Base-by-base conservation (phyloP, 2,329 filamentous ascomycete species). In the Fonsecaea pedrosoi region DNA sequence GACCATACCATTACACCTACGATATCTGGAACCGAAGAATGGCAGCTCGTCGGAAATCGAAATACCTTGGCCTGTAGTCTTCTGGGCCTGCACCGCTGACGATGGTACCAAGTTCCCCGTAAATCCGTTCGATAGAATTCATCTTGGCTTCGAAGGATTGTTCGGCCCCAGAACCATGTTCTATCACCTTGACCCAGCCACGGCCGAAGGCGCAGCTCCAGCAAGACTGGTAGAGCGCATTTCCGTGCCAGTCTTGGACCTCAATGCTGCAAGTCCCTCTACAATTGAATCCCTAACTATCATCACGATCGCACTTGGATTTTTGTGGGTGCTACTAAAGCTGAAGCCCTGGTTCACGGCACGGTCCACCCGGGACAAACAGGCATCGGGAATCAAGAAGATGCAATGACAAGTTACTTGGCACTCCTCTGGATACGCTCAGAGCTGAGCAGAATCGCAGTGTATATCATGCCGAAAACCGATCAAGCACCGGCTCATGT, bases 81-180 rank as follows among this genome's bases (percentile, higher is more conserved):
- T 97, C 81, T 97, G 94, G 94, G 92, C 93, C 0, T 98, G 94
- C 75, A 83, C 86, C 7, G 86, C 89, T 0, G 77, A 81, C 42
- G 78, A 80, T 38, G 72, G 69, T 12, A 84, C 84, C 0, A 90
- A 91, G 73, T 91, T 94, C 78, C 78, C 85, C 0, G 85, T 84
- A 4, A 97, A 91, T 74, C 94, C 94, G 0, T 98, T 98, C 77
- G 94, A 97, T 77, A 84, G 92, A 5, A 81, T 84, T n/a, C 87
- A 92, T 74, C 74, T 97, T n/a, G 94, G 93, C 0, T 97, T 94
- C 77, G 94, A 97, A 71, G 86, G 85, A 0, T 78, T 96, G 8
- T 97, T 97, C 76, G 87, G 86, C 1, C 84, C 87, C 0, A 84
- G 87, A 58, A 96, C 92, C 0, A 84, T 92, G 75, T 97, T 97